These are phyloP conservation scores for Zea mays DNA, from an alignment of 176 grass and related monocot genomes.

Conservation along the genomic window DNA sequence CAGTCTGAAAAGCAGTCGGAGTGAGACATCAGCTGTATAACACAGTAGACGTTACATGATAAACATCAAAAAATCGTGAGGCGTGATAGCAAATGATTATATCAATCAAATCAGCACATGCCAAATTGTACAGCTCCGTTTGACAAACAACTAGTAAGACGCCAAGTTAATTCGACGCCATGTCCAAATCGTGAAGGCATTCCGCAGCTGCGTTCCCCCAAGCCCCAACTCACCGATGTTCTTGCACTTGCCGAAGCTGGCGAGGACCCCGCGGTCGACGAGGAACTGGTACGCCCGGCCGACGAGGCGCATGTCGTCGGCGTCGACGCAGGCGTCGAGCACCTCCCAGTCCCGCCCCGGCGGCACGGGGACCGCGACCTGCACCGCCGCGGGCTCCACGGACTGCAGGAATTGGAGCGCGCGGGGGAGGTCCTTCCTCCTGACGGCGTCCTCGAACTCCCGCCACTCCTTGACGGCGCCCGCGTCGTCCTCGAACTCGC, in stretches of 20 bases:
- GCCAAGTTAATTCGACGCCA: background rate
- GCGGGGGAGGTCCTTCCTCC: constrained; percentile 79
- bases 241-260: constrained; percentile 74
- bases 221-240: constrained; percentile 54
- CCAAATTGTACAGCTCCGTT: background rate
- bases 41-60: background rate
- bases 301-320: constrained; percentile 90
- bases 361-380: constrained; percentile 39
- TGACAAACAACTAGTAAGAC: background rate
- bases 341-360: constrained; percentile 85
- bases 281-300: constrained; percentile 78
- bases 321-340: constrained; percentile 88
- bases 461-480: constrained; percentile 67
- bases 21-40: background rate
- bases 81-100: background rate
- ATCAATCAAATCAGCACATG: background rate
- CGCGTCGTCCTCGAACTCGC: constrained; percentile 58
- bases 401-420: constrained; percentile 86
- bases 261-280: constrained; percentile 56
- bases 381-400: constrained; percentile 36
- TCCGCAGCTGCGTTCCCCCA: background rate
- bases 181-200: background rate
- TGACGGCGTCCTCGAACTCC: constrained; percentile 91
- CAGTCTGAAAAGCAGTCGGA: background rate
- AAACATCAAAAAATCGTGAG: background rate